Conservation (phyloP, 2,329 filamentous ascomycete species). For the Colletotrichum godetiae region DNA sequence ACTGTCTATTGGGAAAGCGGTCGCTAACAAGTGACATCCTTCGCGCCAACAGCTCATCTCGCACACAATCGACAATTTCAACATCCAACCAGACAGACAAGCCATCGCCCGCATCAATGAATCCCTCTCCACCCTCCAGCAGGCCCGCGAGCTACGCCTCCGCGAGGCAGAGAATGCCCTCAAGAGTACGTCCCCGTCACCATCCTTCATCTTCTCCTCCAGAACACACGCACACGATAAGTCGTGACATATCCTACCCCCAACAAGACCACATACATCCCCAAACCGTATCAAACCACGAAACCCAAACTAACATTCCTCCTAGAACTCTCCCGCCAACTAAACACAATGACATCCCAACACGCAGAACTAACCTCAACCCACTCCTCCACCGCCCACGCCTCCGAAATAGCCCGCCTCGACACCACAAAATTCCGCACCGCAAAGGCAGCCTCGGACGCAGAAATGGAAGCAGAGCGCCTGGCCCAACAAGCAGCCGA, state of each 20-base stretch:
- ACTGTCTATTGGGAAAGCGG: not conserved
- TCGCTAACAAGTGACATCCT: conserved; percentile 3
- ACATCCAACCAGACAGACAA: conserved; percentile 87
- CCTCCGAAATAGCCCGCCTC: conserved; percentile 84
- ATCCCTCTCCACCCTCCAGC: conserved; percentile 84
- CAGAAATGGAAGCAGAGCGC: conserved; percentile 96
- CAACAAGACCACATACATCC: conserved; percentile 38
- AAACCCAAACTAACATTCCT: conserved; percentile 30
- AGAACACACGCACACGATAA: too few species aligned
- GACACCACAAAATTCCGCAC: conserved; percentile 95
- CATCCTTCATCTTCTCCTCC: not conserved
- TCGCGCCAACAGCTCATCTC: conserved; percentile 77
- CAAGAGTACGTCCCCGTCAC: conserved; percentile 58
- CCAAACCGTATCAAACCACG: conserved; percentile 39
- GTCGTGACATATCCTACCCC: too few species aligned
- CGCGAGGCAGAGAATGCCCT: conserved; percentile 75
- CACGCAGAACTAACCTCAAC: conserved; percentile 79
- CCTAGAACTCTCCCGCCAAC: conserved; percentile 75
- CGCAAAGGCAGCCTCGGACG: conserved; percentile 89
- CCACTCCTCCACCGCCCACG: conserved; percentile 84
- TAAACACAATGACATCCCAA: conserved; percentile 79
- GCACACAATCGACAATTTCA: conserved; percentile 94
- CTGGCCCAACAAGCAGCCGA: conserved; percentile 82
- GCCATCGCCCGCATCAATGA: conserved; percentile 86
- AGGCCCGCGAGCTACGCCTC: conserved; percentile 83